Percentiles rank a stretch among this genome's conserved stretches.
Evolutionary conservation across 257 asterid genomes (phyloP).

Genomic region (Nicotiana sylvestris): DNA sequence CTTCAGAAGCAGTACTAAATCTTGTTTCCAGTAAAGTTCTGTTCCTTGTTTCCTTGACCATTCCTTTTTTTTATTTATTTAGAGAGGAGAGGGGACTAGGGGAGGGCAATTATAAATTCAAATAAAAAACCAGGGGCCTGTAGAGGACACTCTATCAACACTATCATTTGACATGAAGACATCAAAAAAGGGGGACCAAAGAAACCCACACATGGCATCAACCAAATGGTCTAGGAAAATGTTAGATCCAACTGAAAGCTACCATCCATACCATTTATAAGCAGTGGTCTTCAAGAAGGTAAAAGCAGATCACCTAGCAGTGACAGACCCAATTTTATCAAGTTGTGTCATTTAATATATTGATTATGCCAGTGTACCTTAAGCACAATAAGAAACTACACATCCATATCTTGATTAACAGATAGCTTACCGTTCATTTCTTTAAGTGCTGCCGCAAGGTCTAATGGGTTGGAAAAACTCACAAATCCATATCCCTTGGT

Average conservation of each 20-base stretch:
- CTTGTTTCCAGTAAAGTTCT: background rate
- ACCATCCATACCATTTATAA: background rate
- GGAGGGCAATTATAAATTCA: background rate
- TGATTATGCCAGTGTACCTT: background rate
- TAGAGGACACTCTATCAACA: background rate
- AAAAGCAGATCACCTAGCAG: background rate
- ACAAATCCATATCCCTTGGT: conserved; percentile 94
- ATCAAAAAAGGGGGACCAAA: background rate
- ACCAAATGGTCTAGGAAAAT: background rate
- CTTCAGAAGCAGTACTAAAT: background rate
- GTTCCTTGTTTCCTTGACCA: background rate
- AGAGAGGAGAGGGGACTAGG: background rate
- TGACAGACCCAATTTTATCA: background rate
- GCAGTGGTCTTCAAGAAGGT: background rate
- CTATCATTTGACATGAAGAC: background rate
- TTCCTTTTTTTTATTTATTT: background rate
- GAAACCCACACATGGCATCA: background rate
- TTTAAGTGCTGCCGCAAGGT: conserved; percentile 86
- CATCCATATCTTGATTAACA: background rate
- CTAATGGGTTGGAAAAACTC: conserved; percentile 81
- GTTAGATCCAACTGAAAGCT: background rate
- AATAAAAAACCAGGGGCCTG: background rate
- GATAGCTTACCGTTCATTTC: conserved; percentile 75
- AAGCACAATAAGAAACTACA: background rate
- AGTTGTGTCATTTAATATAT: background rate